Percentiles rank a stretch among this genome's conserved stretches.
phyloP scores from a whole-genome alignment of 306 rosid species.

The Acacia crassicarpa region DNA sequence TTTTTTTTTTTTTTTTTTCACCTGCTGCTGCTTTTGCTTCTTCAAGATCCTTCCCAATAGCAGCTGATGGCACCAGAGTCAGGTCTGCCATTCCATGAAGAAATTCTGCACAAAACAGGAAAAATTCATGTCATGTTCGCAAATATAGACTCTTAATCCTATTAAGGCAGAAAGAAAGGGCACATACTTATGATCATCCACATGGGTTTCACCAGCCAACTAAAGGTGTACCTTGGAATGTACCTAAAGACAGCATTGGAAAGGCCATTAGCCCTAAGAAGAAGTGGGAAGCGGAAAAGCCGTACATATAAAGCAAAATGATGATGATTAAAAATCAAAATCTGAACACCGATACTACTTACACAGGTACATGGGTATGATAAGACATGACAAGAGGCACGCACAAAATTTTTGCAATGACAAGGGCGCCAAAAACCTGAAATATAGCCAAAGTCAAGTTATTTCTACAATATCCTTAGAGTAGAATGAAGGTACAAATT shows the following conservation, averaged over 20 bases:
- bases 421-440: constrained; percentile 74
- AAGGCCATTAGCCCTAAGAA: constrained; percentile 8
- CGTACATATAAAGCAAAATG: neutral
- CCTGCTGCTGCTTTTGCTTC: constrained; percentile 79
- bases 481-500: neutral
- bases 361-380: constrained; percentile 99
- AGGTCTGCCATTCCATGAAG: constrained; percentile 94
- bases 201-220: constrained; percentile 99
- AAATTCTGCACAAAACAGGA: constrained; percentile 61
- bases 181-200: constrained; percentile 88
- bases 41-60: constrained; percentile 81
- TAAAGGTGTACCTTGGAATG: constrained; percentile 97
- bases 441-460: constrained; percentile 23
- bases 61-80: constrained; percentile 93
- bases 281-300: neutral
- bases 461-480: neutral
- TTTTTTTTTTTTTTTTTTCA: constrained; percentile 22
- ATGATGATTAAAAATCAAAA: neutral
- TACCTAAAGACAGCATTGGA: constrained; percentile 57
- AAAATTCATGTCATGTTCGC: constrained; percentile 24
- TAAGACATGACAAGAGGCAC: constrained; percentile 94
- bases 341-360: constrained; percentile 39
- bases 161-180: constrained; percentile 17
- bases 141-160: constrained; percentile 1
- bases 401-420: constrained; percentile 57